Conservation (phyloP, 1,284 basidiomycete genomes). For the Omphalotus olearius region DNA sequence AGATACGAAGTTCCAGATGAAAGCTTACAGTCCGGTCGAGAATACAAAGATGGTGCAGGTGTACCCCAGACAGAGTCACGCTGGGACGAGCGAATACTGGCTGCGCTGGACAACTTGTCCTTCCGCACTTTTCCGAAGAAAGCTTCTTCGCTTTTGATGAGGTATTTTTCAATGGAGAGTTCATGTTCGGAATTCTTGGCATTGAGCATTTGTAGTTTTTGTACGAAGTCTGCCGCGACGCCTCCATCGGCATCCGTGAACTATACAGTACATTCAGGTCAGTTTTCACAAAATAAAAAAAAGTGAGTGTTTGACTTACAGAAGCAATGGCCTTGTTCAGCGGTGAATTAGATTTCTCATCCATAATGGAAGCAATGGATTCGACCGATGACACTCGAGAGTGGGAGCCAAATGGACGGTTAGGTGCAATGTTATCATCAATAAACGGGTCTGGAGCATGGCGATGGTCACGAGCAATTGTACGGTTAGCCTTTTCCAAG, state of each 20-base stretch:
- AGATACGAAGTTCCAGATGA: background rate
- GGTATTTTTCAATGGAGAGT: constrained; percentile 85
- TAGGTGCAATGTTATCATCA: constrained; percentile 44
- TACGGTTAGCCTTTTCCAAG: constrained; percentile 78
- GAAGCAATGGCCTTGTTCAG: constrained; percentile 90
- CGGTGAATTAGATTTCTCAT: constrained; percentile 85
- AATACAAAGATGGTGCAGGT: constrained; percentile 63
- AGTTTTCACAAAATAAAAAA: background rate
- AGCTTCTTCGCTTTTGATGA: constrained; percentile 86
- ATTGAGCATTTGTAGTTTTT: constrained; percentile 74
- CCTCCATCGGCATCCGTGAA: constrained; percentile 92
- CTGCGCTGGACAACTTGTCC: constrained; percentile 76
- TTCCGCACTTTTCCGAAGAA: constrained; percentile 88
- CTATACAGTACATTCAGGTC: constrained; percentile 28
- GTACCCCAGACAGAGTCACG: constrained; percentile 82
- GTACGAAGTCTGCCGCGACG: constrained; percentile 84
- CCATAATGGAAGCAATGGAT: constrained; percentile 84
- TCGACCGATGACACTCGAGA: constrained; percentile 80
- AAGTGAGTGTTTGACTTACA: constrained; percentile 37
- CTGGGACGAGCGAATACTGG: constrained; percentile 72
- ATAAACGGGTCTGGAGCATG: constrained; percentile 83
- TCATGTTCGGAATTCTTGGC: constrained; percentile 88
- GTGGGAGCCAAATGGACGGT: constrained; percentile 74
- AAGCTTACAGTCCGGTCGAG: constrained; percentile 69
- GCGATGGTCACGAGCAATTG: constrained; percentile 74